Base-by-base conservation (phyloP, 495 filamentous ascomycete genomes). In the Penicillium manginii region DNA sequence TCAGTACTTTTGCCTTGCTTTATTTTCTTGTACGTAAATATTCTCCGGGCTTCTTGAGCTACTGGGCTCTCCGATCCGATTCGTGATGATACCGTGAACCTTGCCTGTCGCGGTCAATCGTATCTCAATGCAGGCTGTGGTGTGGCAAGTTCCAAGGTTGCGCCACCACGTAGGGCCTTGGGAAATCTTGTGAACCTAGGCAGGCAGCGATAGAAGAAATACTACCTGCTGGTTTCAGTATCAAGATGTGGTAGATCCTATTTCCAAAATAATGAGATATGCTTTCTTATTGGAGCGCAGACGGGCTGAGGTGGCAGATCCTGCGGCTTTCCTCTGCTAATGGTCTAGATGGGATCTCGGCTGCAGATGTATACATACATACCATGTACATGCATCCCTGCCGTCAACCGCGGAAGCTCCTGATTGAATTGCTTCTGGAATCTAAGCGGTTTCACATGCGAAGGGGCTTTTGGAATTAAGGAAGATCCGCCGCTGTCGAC, bases 321-420 rank as follows among this genome's bases (percentile, higher is more conserved):
- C 21, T 50, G 43, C 43, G 56, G 8, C 18, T 40, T 47, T 15
- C 26, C 49, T 51, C 21, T n/a, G n/a, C n/a, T n/a, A n/a, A n/a
- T n/a, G 29, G 49, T 15, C 14, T 17, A 48, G 31, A 45, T 39
- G 6, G 31, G 18, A 53, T 54, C 43, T 60, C 58, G 51, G 52
- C 47, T 55, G 37, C 52, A 35, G 26, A 35, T 35, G 37, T 48
- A 35, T 48, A 46, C 19, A 19, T 22, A 12, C 26, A 31, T 51
- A 31, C 49, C 22, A 43, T 17, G 15, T 17, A 43, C 40, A 10
- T 37, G 14, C 35, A 4, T 43, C 45, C 45, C 45, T 47, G 23
- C 23, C 33, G 43, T 22, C 21, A 54, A 57, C 57, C 61, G 57
- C 54, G 57, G 61, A 60, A 50, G 57, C 54, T 50, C 46, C 57